A percentile compares a stretch with the other conserved stretches of the same genome.
These are phyloP conservation scores for Chaetomium sp. DNA, from an alignment of 2,329 filamentous ascomycete genomes.

Conservation along the genomic window DNA sequence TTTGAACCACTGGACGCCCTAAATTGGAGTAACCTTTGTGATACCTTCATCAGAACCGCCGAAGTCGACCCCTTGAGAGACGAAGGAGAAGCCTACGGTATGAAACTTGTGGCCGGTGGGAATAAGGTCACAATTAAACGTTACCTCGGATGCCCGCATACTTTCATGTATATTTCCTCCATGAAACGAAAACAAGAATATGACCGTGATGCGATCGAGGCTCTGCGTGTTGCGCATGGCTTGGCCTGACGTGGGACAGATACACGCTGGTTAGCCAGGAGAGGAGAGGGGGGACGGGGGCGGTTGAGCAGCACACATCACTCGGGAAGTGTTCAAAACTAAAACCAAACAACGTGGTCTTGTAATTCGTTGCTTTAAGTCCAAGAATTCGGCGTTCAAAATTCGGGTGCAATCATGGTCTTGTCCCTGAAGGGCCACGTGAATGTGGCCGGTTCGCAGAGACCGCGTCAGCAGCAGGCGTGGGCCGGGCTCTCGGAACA, in stretches of 20 bases:
- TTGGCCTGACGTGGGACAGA: neutral
- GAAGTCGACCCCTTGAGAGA: slow-evolving; percentile 35
- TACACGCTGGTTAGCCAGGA: too few relatives aligned
- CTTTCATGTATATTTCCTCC: slow-evolving; percentile 30
- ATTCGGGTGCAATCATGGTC: too few relatives aligned
- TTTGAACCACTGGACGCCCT: slow-evolving; percentile 28
- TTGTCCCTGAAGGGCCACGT: too few relatives aligned
- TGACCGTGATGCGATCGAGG: slow-evolving; percentile 28
- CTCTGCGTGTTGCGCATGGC: slow-evolving; percentile 28
- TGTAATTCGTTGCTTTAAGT: too few relatives aligned
- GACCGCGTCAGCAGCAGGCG: too few relatives aligned
- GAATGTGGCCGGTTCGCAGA: too few relatives aligned
- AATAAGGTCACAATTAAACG: slow-evolving; percentile 33
- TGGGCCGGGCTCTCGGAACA: too few relatives aligned
- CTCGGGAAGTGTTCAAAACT: too few relatives aligned
- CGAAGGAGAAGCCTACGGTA: slow-evolving; percentile 36
- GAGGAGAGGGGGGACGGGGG: neutral
- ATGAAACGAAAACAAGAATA: slow-evolving; percentile 29
- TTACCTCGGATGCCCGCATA: slow-evolving; percentile 34
- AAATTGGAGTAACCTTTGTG: slow-evolving; percentile 29
- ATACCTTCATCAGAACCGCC: slow-evolving; percentile 30
- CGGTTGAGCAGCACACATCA: too few relatives aligned
- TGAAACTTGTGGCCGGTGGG: slow-evolving; percentile 31
- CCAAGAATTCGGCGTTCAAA: too few relatives aligned
- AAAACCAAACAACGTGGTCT: too few relatives aligned